These are phyloP conservation scores for Marasmius sp. DNA, from an alignment of 1,284 basidiomycete genomes.

Conservation along the genomic window DNA sequence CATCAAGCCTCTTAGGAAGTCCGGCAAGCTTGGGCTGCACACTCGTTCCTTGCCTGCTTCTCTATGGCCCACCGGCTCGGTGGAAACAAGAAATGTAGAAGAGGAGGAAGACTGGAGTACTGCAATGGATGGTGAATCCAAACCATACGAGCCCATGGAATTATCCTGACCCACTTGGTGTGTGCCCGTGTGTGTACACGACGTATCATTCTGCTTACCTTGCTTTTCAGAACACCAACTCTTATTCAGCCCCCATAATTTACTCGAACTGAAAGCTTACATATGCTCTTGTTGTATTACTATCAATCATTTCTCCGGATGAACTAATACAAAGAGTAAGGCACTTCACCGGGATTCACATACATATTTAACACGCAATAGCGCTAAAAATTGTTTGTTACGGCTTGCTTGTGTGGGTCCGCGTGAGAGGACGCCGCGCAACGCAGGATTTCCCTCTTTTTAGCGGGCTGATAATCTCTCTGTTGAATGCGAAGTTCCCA, in stretches of 20 bases:
- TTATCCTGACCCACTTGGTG: slow-evolving; percentile 1
- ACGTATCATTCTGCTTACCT: background rate
- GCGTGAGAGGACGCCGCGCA: background rate
- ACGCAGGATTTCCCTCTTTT: too few species aligned
- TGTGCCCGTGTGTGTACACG: background rate
- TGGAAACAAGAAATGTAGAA: slow-evolving; percentile 2
- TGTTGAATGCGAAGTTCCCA: too few species aligned
- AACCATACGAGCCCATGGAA: slow-evolving; percentile 7
- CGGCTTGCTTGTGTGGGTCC: slow-evolving; percentile 1
- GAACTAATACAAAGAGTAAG: background rate
- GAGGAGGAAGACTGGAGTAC: slow-evolving; percentile 37
- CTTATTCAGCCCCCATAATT: background rate
- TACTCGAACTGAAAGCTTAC: background rate
- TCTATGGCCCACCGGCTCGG: slow-evolving; percentile 12
- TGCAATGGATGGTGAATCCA: background rate
- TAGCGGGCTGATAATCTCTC: too few species aligned
- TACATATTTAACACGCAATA: too few species aligned
- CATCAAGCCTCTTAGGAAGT: slow-evolving; percentile 38
- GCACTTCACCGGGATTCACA: too few species aligned
- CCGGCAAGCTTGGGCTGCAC: slow-evolving; percentile 28
- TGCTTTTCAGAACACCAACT: too few species aligned
- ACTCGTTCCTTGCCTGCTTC: slow-evolving; percentile 37
- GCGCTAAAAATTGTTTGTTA: background rate
- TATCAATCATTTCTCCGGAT: background rate
- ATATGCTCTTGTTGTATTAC: background rate